Percentiles rank a stretch among this genome's conserved stretches.
phyloP scores from a whole-genome alignment of 768 basidiomycete genomes.

The Suillus discolor region DNA sequence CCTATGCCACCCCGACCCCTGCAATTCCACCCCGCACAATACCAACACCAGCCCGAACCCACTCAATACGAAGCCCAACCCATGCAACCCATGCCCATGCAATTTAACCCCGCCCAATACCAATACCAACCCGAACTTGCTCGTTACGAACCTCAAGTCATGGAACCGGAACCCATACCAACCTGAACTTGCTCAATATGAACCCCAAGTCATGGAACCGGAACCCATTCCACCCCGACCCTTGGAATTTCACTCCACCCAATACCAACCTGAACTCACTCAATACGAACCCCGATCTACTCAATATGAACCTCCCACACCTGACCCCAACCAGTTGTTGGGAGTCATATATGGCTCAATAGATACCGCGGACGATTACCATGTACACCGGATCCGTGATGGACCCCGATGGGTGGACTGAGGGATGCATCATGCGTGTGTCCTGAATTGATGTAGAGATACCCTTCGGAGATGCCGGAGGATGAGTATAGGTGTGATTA shows the following conservation, averaged over 20 bases:
- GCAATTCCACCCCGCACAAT: not conserved
- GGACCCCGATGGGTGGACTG: not conserved
- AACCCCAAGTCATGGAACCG: no score
- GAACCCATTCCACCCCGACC: no score
- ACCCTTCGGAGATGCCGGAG: not conserved
- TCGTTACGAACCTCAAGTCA: not conserved
- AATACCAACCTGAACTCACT: no score
- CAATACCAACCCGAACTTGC: no score
- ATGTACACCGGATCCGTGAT: not conserved
- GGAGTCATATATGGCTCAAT: not conserved
- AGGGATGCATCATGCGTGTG: slow-evolving; percentile 1
- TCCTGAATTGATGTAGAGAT: not conserved
- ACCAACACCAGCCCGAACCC: no score
- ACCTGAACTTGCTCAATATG: no score
- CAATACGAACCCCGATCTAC: not conserved
- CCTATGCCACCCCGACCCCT: not conserved
- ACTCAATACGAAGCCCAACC: no score
- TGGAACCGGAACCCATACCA: no score
- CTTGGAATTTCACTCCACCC: no score
- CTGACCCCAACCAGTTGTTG: not conserved
- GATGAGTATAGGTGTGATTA: not conserved
- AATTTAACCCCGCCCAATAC: no score
- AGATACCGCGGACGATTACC: not conserved
- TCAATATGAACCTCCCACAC: not conserved
- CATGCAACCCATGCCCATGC: no score